Percentiles rank a stretch among this genome's conserved stretches.
Evolutionary conservation across 331 rosid genomes (phyloP).

Genomic region (Malus hybrid): DNA sequence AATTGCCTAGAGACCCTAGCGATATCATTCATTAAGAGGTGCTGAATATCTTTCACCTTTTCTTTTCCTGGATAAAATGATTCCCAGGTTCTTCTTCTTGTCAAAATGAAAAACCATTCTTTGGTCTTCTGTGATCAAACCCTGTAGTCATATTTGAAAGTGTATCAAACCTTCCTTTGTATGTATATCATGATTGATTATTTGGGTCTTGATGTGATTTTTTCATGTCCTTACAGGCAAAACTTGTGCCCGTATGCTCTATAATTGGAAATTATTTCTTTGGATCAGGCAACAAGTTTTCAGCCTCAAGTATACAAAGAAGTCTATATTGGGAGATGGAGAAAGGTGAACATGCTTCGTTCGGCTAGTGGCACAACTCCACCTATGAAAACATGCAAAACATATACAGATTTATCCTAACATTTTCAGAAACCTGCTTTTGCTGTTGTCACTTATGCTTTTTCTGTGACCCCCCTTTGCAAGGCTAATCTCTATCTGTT

Average conservation of each 20-base stretch:
- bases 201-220: conserved; percentile 1
- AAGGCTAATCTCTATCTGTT: conserved; percentile 88
- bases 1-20: too few relatives aligned
- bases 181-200: neutral
- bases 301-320: conserved; percentile 94
- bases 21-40: too few relatives aligned
- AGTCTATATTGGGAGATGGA: conserved; percentile 86
- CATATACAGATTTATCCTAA: conserved; percentile 70
- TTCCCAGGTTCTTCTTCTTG: too few relatives aligned
- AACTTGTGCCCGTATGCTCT: conserved; percentile 14
- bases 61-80: too few relatives aligned
- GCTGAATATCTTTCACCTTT: too few relatives aligned
- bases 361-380: conserved; percentile 99
- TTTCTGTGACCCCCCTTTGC: conserved; percentile 89
- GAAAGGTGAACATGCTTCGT: conserved; percentile 91
- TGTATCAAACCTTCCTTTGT: neutral
- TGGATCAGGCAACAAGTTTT: conserved; percentile 83
- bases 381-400: conserved; percentile 84
- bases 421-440: conserved; percentile 78
- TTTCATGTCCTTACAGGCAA: neutral
- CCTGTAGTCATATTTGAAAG: neutral
- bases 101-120: neutral
- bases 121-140: neutral
- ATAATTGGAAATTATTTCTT: conserved; percentile 25
- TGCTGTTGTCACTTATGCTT: conserved; percentile 92